These are phyloP conservation scores for Sarcodon aspratus DNA, from an alignment of 768 basidiomycete species.

Conservation along the genomic window DNA sequence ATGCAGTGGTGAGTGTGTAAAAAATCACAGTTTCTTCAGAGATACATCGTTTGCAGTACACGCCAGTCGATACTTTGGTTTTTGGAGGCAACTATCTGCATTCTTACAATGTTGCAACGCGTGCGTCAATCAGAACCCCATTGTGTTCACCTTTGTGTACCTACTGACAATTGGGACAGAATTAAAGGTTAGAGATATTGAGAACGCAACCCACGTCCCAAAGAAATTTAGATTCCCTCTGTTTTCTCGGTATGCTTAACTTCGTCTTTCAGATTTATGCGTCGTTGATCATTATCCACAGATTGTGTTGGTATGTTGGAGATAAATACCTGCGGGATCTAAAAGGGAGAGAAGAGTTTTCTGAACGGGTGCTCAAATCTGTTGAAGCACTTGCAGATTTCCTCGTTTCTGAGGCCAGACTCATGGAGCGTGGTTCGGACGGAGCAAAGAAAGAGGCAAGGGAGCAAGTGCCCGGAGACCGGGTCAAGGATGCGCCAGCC, in stretches of 20 bases:
- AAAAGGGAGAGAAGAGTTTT: constrained; percentile 40
- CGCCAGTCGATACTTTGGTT: constrained; percentile 85
- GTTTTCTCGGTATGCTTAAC: constrained; percentile 12
- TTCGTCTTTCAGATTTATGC: background rate
- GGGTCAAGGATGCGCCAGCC: constrained; percentile 72
- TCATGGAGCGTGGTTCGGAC: constrained; percentile 62
- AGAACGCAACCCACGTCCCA: constrained; percentile 85
- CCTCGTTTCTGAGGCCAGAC: constrained; percentile 64
- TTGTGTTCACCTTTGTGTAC: background rate
- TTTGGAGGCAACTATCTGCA: constrained; percentile 98
- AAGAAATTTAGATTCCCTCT: constrained; percentile 31
- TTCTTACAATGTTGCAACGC: constrained; percentile 79
- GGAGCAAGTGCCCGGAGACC: constrained; percentile 73
- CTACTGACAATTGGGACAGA: constrained; percentile 34
- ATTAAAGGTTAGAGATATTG: constrained; percentile 81
- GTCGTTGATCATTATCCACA: constrained; percentile 15
- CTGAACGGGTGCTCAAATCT: constrained; percentile 56
- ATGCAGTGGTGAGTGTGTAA: constrained; percentile 69
- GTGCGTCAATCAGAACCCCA: constrained; percentile 31
- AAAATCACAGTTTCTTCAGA: background rate
- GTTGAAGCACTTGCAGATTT: constrained; percentile 64
- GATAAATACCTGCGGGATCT: constrained; percentile 72
- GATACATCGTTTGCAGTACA: constrained; percentile 46
- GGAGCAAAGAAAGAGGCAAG: constrained; percentile 64
- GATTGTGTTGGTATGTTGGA: constrained; percentile 86